These are phyloP conservation scores for Aspergillus novoparasiticus DNA, from an alignment of 2,329 filamentous ascomycete genomes.

Conservation along the genomic window DNA sequence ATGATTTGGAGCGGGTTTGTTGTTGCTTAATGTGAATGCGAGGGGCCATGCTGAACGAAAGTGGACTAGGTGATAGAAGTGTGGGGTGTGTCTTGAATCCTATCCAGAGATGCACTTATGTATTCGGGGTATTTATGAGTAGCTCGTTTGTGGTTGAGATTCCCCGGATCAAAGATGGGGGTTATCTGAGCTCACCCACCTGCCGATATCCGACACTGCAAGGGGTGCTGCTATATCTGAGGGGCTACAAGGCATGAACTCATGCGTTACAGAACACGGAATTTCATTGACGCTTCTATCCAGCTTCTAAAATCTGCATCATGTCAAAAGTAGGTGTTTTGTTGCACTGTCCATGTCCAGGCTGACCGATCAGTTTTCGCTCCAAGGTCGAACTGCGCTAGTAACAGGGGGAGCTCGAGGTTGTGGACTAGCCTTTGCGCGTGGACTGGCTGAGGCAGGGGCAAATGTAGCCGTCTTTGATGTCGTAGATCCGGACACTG, in stretches of 20 bases:
- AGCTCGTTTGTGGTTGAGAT: neutral
- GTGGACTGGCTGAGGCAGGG: neutral
- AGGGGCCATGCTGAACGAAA: neutral
- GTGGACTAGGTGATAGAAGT: neutral
- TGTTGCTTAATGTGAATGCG: neutral
- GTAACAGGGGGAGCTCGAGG: neutral
- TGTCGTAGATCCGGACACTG: neutral
- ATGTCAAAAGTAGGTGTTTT: neutral
- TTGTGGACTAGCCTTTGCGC: neutral
- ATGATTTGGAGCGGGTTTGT: neutral
- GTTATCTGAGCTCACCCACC: neutral
- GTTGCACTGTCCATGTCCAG: fast-evolving
- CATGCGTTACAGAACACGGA: neutral
- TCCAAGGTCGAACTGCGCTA: neutral
- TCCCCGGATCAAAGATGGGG: neutral
- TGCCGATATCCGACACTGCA: neutral
- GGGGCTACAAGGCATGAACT: neutral
- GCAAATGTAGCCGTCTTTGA: neutral
- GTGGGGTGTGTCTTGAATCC: neutral
- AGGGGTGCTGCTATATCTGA: neutral
- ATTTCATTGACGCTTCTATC: neutral
- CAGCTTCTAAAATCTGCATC: neutral
- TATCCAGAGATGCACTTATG: neutral
- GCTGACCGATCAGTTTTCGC: neutral
- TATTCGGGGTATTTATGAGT: neutral